These are phyloP conservation scores for Tetratostichococcus sp. DNA, from an alignment of 139 green algal genomes.

Conservation along the genomic window DNA sequence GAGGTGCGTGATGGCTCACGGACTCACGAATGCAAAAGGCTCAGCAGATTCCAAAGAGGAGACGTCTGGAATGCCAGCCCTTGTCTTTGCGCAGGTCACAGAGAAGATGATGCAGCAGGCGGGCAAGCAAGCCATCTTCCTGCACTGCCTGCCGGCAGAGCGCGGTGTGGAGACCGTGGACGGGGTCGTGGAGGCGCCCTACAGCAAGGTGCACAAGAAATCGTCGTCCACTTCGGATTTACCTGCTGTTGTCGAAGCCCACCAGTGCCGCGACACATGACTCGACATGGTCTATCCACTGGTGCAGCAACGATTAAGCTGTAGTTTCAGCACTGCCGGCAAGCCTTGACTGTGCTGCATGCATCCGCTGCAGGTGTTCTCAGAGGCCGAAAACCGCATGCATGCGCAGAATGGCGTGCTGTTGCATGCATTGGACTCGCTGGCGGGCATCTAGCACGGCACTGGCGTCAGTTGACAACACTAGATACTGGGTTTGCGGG, in stretches of 20 bases:
- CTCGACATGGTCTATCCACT: no score
- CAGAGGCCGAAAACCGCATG: slow-evolving; percentile 94
- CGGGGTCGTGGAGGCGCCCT: slow-evolving; percentile 85
- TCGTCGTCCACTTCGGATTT: no score
- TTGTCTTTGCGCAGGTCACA: slow-evolving; percentile 90
- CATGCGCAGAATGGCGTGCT: slow-evolving; percentile 92
- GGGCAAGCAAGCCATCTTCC: slow-evolving; percentile 85
- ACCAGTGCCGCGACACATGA: no score
- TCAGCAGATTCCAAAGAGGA: no score
- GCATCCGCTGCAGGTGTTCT: slow-evolving; percentile 50
- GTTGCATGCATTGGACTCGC: slow-evolving; percentile 46
- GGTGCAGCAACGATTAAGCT: no score
- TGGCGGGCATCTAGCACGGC: neutral
- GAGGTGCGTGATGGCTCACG: no score
- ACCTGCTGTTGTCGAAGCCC: no score
- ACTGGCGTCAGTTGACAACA: no score
- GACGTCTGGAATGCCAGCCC: no score
- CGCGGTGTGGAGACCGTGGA: slow-evolving; percentile 86
- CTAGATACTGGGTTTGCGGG: no score
- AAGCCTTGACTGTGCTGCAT: neutral
- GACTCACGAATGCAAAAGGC: no score
- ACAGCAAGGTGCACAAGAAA: slow-evolving; percentile 81
- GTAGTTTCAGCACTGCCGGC: no score
- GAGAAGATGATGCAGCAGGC: slow-evolving; percentile 83
- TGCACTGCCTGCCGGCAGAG: slow-evolving; percentile 98